Conservation (phyloP, 164 flowering plant species). For the Hamamelis virginiana region DNA sequence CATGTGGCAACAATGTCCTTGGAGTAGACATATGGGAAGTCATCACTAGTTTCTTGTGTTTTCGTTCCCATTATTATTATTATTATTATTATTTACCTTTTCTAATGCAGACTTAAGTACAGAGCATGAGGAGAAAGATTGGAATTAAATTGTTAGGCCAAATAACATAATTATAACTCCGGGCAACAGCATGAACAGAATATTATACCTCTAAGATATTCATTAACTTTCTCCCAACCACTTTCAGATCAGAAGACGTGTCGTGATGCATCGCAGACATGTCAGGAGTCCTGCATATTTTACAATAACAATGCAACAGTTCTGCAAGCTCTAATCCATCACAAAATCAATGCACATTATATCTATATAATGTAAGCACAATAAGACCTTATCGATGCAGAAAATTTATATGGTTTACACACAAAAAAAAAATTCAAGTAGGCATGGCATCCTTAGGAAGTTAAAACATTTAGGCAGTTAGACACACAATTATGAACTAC, state of each 20-base stretch:
- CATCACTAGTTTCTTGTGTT: no score
- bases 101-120: background rate
- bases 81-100: no score
- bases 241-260: constrained; percentile 72
- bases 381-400: background rate
- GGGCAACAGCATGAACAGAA: background rate
- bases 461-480: background rate
- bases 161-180: background rate
- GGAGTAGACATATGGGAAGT: no score
- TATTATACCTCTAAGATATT: constrained; percentile 73
- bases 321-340: background rate
- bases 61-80: no score
- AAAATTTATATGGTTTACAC: background rate
- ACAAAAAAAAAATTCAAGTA: background rate
- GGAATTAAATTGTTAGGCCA: background rate
- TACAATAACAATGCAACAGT: background rate
- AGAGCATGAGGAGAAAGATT: background rate
- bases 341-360: background rate
- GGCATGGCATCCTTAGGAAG: no score
- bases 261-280: constrained; percentile 98
- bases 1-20: constrained; percentile 79
- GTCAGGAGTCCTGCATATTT: constrained; percentile 80
- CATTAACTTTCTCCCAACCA: constrained; percentile 76
- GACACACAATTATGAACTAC: background rate
- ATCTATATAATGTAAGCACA: background rate